A percentile compares a stretch with the other conserved stretches of the same genome.
Conservation (phyloP, 2,329 filamentous ascomycete genomes). For the Cladophialophora bantiana region DNA sequence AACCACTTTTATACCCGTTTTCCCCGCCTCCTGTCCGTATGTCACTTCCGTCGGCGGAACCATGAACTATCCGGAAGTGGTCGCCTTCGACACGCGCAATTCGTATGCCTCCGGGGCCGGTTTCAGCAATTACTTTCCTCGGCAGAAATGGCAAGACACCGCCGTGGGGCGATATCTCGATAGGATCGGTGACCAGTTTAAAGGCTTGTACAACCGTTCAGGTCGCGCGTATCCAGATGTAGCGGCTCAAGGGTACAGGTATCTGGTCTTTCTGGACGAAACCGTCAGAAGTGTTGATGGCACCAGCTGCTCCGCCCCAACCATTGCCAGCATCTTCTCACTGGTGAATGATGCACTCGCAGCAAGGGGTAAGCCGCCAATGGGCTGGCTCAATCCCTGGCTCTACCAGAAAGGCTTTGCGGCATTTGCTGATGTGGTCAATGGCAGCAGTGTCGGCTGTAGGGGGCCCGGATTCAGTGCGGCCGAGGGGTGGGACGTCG, state of each 20-base stretch:
- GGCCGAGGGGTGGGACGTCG: constrained; percentile 50
- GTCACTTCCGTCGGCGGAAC: constrained; percentile 72
- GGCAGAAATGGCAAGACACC: constrained; percentile 56
- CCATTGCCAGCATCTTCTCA: constrained; percentile 65
- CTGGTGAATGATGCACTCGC: constrained; percentile 69
- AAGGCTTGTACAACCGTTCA: constrained; percentile 57
- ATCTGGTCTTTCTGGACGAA: constrained; percentile 53
- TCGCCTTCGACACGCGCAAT: constrained; percentile 53
- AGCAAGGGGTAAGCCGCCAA: constrained; percentile 54
- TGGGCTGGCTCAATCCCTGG: constrained; percentile 69
- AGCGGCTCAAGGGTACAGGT: constrained; percentile 63
- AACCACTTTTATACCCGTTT: constrained; percentile 65
- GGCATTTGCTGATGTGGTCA: constrained; percentile 58
- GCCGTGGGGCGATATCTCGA: constrained; percentile 56
- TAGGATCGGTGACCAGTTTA: constrained; percentile 50
- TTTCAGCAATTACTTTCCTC: constrained; percentile 60
- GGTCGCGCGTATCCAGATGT: constrained; percentile 66
- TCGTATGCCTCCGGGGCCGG: constrained; percentile 57
- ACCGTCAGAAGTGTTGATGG: constrained; percentile 47
- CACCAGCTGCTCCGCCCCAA: constrained; percentile 62
- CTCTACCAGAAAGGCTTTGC: constrained; percentile 59
- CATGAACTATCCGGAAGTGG: constrained; percentile 56
- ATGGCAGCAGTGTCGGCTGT: constrained; percentile 47
- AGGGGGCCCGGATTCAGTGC: constrained; percentile 47
- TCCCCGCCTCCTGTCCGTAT: constrained; percentile 72